Conservation (phyloP, 2,329 filamentous ascomycete species). For the Fusarium beomiforme region DNA sequence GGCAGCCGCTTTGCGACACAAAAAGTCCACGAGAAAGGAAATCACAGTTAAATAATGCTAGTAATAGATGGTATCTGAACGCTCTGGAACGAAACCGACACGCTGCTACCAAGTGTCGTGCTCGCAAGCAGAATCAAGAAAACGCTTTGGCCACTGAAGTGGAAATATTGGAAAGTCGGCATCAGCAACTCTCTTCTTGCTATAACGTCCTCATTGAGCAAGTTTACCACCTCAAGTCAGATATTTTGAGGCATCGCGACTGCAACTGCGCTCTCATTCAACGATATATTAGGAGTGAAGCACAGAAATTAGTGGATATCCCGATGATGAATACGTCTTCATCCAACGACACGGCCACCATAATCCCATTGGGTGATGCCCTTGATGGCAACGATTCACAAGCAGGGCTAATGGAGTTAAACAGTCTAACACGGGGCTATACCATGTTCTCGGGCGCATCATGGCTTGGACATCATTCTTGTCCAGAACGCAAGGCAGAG, state of each 20-base stretch:
- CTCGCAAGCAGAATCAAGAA: neutral
- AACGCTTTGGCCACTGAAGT: neutral
- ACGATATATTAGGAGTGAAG: neutral
- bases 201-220: neutral
- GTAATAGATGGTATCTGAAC: neutral
- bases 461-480: neutral
- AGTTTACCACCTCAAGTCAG: neutral
- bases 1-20: neutral
- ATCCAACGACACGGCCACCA: neutral
- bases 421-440: neutral
- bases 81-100: neutral
- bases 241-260: neutral
- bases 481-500: neutral
- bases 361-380: neutral
- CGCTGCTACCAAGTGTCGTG: neutral
- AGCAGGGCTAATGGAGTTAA: neutral
- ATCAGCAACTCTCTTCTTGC: neutral
- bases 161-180: neutral
- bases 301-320: neutral
- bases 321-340: neutral
- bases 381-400: neutral
- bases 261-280: neutral
- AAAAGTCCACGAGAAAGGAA: neutral
- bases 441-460: neutral
- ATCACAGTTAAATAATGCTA: neutral